These are phyloP conservation scores for Pulicaria dysenterica DNA, from an alignment of 129 eudicot genomes.

Conservation along the genomic window DNA sequence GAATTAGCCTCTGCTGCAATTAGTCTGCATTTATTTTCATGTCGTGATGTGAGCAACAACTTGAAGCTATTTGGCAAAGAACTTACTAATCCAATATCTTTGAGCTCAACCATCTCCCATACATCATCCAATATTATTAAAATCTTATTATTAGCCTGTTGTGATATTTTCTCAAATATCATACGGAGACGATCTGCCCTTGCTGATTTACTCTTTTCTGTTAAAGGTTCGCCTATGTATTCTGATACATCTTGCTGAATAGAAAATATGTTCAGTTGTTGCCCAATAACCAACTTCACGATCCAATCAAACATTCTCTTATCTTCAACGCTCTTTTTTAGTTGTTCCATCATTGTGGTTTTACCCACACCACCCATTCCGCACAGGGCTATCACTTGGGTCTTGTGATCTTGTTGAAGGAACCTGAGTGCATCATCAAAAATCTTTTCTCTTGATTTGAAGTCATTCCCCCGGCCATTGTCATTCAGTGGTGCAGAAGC, in stretches of 20 bases:
- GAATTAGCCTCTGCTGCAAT: neutral
- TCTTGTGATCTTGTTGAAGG: conserved; percentile 15
- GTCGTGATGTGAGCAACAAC: conserved; percentile 16
- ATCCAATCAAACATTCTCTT: neutral
- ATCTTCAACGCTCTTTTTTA: neutral
- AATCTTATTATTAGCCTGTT: neutral
- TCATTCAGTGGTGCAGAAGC: neutral
- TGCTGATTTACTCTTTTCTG: neutral
- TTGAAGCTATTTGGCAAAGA: neutral
- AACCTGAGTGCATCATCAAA: neutral
- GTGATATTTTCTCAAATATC: neutral
- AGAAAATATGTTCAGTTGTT: neutral
- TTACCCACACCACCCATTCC: conserved; percentile 34
- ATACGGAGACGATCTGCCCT: conserved; percentile 20
- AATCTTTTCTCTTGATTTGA: conserved; percentile 4
- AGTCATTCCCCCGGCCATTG: neutral
- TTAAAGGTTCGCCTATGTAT: neutral
- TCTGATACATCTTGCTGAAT: conserved; percentile 17
- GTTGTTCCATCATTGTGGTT: conserved; percentile 35
- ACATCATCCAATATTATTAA: conserved; percentile 25
- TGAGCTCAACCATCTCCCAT: conserved; percentile 9
- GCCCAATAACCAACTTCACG: conserved; percentile 18
- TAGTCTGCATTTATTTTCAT: neutral
- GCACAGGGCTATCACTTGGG: conserved; percentile 12
- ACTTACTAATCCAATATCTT: conserved; percentile 15